Percentiles rank a stretch among this genome's conserved stretches.
These are phyloP conservation scores for Trichoderma pleuroti DNA, from an alignment of 2,329 filamentous ascomycete genomes.

Conservation along the genomic window DNA sequence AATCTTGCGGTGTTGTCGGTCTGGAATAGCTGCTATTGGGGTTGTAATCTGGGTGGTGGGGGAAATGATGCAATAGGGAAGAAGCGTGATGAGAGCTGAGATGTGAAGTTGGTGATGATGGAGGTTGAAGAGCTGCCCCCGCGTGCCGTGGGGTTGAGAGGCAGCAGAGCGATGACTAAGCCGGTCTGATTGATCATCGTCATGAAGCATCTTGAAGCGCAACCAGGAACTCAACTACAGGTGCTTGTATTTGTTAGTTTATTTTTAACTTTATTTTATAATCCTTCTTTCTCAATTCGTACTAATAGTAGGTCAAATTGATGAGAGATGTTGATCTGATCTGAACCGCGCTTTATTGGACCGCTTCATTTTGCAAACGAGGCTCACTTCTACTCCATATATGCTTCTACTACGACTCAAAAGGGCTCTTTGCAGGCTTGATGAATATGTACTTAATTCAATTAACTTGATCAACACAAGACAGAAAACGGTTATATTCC, in stretches of 20 bases:
- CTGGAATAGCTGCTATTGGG: not conserved
- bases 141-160: constrained; percentile 8
- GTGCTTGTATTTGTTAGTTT: not conserved
- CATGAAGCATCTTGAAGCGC: not conserved
- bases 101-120: not conserved
- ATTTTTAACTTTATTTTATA: too few species aligned
- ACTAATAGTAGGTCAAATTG: not conserved
- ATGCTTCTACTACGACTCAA: not conserved
- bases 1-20: not conserved
- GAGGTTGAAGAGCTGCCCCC: not conserved
- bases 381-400: not conserved
- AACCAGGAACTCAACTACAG: not conserved
- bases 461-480: not conserved
- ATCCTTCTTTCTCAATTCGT: too few species aligned
- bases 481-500: not conserved
- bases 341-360: not conserved
- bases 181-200: not conserved
- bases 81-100: not conserved
- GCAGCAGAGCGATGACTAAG: not conserved
- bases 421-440: not conserved
- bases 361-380: too few species aligned
- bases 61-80: not conserved
- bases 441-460: not conserved
- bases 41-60: rapidly evolving
- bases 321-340: not conserved